Base-by-base conservation (phyloP, 495 filamentous ascomycete genomes). In the Aspergillus mulundensis region DNA sequence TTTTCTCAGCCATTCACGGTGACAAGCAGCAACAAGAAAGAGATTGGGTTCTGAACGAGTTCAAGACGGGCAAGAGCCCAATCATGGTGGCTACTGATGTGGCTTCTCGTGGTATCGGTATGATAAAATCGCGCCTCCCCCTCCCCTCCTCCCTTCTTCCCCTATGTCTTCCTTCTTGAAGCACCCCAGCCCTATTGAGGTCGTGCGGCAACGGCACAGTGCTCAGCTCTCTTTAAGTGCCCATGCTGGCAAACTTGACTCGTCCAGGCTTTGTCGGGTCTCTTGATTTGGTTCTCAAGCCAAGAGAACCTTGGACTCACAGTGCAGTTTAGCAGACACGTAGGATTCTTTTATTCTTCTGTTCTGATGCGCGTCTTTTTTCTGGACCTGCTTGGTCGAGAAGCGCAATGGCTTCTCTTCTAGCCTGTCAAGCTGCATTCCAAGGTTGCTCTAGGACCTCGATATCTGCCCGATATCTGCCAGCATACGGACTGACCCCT, bases 1-100 rank as follows among this genome's bases (percentile, higher is more conserved):
- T 46, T 18, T 14, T 43, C 24, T 24, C 56, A 91, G 91, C 94
- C 46, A 98, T 98, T 64, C 94, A 98, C 80, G 94, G 94, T 66
- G 94, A 98, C 82, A 98, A 98, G 79, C 92, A 96, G 66, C 94
- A 98, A 70, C 95, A 97, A 69, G 94, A 98, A 76, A 91, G 94
- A 77, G 94, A 98, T 77, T 98, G 94, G 94, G 94, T 98, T 63
- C 79, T 98, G 70, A 95, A 97, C 69, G 94, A 98, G 72, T 98
- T 98, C 83, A 98, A 97, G 85, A 91, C 90, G 62, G 92, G 94
- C 76, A 82, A 85, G 59, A 93, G 90, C 56, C 88, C 88, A 46
- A 83, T 96, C 57, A 82, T 98, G 71, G 90, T 98, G 54, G 94
- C 94, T 20, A 98, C 94, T 24, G 94, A 98, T 73, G 94, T 98